Evolutionary conservation across 2,329 filamentous ascomycete genomes (phyloP), one percentile per base, ranked within the genome.

Genomic region (Orbilia javanica): DNA sequence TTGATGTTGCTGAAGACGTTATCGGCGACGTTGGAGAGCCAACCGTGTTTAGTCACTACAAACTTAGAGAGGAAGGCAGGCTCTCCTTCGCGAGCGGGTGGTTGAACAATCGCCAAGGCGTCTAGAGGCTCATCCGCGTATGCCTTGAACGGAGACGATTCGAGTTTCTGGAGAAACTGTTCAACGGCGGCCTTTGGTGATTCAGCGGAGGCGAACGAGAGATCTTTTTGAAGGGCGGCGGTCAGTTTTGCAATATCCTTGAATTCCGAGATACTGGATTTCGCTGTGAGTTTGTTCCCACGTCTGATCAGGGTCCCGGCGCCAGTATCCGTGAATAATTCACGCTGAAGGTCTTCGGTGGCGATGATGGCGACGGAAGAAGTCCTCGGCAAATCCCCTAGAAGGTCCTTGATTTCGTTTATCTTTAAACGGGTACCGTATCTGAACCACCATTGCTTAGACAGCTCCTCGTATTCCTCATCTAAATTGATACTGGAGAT

Each of bases 301-400:
- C 95, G 90, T 81, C 94, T 90, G 82, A 98, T 97, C 78, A 98
- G 87, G 36, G 95, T 98, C 76, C 96, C 95, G 60, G 94, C 95
- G 80, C 96, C 95, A 10, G 93, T 96, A 85, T 98, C 94, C 15
- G 95, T 98, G 85, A 98, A 97, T 4, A 98, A 87, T 84, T 99
- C 96, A 86, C 96, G 97, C 85, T 98, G 94, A 50, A 99, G 88
- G 84, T 97, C 94, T 80, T 93, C 94, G 1, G 96, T 95, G 85
- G 98, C 94, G 81, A 98, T 99, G 82, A 99, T 98, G 79, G 96
- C 96, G 62, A 99, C 95, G 82, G 93, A 97, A 18, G 95, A 97
- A 71, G 93, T 95, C 82, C 93, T 91, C 64, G 96, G 96, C 18
- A 99, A 89, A 62, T 92, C 91, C 81, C 93, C 93, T 65, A 99